A percentile compares a stretch with the other conserved stretches of the same genome.
Evolutionary conservation across 2,329 filamentous ascomycete species (phyloP).

Genomic region (Fusarium sp.): DNA sequence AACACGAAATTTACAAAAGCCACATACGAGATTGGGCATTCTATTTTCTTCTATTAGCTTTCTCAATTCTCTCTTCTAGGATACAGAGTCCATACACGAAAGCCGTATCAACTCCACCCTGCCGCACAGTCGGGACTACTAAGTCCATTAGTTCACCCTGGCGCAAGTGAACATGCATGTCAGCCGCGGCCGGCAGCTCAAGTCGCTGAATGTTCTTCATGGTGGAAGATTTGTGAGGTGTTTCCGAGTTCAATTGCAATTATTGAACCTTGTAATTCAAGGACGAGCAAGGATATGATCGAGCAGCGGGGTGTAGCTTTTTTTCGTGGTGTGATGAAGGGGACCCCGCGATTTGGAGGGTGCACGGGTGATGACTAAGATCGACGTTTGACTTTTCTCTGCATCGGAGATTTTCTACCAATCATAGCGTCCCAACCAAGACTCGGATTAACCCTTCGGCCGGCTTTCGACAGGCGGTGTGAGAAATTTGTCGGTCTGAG

Average conservation of each 20-base stretch:
- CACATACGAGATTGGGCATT: constrained; percentile 71
- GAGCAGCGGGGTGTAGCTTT: constrained; percentile 22
- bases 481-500: constrained; percentile 57
- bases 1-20: constrained; percentile 5
- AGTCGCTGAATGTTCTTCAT: constrained; percentile 48
- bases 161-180: constrained; percentile 79
- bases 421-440: background rate
- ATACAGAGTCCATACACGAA: constrained; percentile 57
- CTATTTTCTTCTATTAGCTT: constrained; percentile 38
- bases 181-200: constrained; percentile 72
- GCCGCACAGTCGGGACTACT: constrained; percentile 62
- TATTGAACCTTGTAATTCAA: constrained; percentile 2
- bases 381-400: too few species aligned
- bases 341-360: constrained; percentile 8
- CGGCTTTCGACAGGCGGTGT: constrained; percentile 50
- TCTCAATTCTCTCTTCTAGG: constrained; percentile 23
- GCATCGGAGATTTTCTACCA: constrained; percentile 28
- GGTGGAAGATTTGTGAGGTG: background rate
- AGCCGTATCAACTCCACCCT: constrained; percentile 74
- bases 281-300: constrained; percentile 13
- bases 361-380: constrained; percentile 6
- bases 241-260: constrained; percentile 4
- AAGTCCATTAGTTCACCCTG: constrained; percentile 74
- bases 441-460: constrained; percentile 39
- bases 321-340: constrained; percentile 10